Evolutionary conservation across 768 basidiomycete genomes (phyloP).

Genomic region (Coprinopsis marcescibilis): DNA sequence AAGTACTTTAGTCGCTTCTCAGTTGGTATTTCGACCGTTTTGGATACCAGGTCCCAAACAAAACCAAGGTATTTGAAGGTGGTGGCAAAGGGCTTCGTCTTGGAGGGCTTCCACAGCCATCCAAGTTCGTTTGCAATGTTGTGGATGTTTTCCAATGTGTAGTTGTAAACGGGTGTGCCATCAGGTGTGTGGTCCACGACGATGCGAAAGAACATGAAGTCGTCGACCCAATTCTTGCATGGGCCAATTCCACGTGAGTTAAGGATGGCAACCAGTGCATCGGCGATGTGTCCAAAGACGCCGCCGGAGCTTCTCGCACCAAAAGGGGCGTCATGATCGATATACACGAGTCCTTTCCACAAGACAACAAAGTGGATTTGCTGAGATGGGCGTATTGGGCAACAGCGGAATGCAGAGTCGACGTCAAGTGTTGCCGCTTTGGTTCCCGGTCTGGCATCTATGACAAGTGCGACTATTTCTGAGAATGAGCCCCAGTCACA

Average conservation of each 20-base stretch:
- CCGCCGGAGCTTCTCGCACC: constrained; percentile 23
- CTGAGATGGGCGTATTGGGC: constrained; percentile 14
- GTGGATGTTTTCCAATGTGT: constrained; percentile 6
- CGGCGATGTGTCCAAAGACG: constrained; percentile 26
- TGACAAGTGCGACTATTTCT: constrained; percentile 7
- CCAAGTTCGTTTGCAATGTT: constrained; percentile 20
- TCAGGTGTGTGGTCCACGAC: neutral
- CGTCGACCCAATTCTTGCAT: constrained; percentile 26
- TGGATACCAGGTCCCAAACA: constrained; percentile 24
- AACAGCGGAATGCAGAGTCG: neutral
- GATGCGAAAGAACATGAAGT: constrained; percentile 19
- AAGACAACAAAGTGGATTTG: constrained; percentile 19
- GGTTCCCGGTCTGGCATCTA: constrained; percentile 24
- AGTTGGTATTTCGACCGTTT: constrained; percentile 25
- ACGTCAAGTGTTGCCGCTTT: neutral
- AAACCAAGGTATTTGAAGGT: constrained; percentile 33
- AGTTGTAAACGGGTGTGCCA: neutral
- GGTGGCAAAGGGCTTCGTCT: constrained; percentile 21
- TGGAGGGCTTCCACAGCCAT: constrained; percentile 30
- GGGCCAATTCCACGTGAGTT: neutral
- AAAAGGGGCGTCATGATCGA: constrained; percentile 26
- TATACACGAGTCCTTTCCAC: constrained; percentile 19
- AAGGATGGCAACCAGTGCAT: constrained; percentile 24
- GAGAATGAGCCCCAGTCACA: constrained; percentile 19
- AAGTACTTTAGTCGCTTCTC: constrained; percentile 28